Evolutionary conservation across 345 rosid species (phyloP).

Genomic region (Cardamine occulta): DNA sequence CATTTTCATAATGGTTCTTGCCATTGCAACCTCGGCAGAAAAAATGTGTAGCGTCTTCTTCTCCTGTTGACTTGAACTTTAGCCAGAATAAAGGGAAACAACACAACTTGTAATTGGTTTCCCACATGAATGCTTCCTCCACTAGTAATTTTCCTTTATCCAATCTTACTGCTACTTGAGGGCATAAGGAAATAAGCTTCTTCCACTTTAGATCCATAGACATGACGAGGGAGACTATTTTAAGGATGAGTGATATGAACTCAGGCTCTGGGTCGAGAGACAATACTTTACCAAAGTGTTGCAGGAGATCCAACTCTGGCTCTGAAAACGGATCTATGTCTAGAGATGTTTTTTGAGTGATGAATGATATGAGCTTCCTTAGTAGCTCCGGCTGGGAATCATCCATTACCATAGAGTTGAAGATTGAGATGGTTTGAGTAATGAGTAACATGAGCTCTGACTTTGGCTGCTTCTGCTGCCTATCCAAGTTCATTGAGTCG

Average conservation of each 20-base stretch:
- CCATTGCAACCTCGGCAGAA: neutral
- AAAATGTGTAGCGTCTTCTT: neutral
- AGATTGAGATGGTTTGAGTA: neutral
- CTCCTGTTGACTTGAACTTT: too few species aligned
- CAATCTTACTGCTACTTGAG: neutral
- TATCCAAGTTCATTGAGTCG: neutral
- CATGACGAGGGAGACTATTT: slow-evolving; percentile 1
- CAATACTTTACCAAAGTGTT: neutral
- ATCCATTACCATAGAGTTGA: slow-evolving; percentile 4
- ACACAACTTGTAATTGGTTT: neutral
- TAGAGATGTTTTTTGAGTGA: neutral
- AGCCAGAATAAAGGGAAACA: neutral
- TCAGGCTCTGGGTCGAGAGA: neutral
- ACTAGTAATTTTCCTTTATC: neutral
- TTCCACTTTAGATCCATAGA: slow-evolving; percentile 1
- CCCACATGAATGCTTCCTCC: neutral
- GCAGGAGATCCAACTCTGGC: neutral
- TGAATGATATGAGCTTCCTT: neutral
- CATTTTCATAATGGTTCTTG: neutral
- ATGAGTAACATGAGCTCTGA: neutral
- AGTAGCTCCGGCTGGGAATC: slow-evolving; percentile 1
- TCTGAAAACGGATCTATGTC: neutral
- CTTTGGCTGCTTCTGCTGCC: neutral
- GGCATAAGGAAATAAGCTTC: neutral
- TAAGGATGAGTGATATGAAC: neutral